Percentiles rank a stretch among this genome's conserved stretches.
Evolutionary conservation across 306 rosid species (phyloP).

Genomic region (Styphnolobium japonicum): DNA sequence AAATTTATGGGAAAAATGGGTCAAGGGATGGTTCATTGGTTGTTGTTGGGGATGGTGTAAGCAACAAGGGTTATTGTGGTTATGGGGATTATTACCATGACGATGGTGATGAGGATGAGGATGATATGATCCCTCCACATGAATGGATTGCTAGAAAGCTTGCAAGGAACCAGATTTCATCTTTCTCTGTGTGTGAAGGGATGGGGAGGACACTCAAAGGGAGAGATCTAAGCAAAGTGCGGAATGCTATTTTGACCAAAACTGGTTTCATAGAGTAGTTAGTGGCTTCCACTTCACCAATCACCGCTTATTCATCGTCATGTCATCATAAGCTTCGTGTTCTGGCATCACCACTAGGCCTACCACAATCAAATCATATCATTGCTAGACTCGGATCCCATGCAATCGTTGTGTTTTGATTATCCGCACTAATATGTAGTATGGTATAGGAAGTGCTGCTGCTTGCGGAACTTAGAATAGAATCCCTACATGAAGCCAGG

Average conservation of each 20-base stretch:
- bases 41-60: background rate
- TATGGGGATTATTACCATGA: background rate
- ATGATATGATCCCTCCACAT: slow-evolving; percentile 82
- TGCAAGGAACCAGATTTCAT: slow-evolving; percentile 85
- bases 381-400: slow-evolving; percentile 12
- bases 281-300: background rate
- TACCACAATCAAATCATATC: background rate
- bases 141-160: slow-evolving; percentile 92
- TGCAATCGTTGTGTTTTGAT: slow-evolving; percentile 16
- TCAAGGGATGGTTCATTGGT: background rate
- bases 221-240: slow-evolving; percentile 92
- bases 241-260: slow-evolving; percentile 75
- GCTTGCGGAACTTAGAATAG: background rate
- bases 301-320: background rate
- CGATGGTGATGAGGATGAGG: slow-evolving; percentile 38
- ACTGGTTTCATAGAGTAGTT: slow-evolving; percentile 87
- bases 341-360: slow-evolving; percentile 12
- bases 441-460: background rate
- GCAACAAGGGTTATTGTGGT: background rate
- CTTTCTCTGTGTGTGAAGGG: slow-evolving; percentile 93
- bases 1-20: slow-evolving; percentile 62
- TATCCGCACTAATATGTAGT: background rate
- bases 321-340: slow-evolving; percentile 18
- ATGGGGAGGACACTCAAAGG: slow-evolving; percentile 90
- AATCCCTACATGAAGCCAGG: slow-evolving; percentile 23